Conservation (phyloP, 169 alveolate species). For the Plasmodium knowlesi region DNA sequence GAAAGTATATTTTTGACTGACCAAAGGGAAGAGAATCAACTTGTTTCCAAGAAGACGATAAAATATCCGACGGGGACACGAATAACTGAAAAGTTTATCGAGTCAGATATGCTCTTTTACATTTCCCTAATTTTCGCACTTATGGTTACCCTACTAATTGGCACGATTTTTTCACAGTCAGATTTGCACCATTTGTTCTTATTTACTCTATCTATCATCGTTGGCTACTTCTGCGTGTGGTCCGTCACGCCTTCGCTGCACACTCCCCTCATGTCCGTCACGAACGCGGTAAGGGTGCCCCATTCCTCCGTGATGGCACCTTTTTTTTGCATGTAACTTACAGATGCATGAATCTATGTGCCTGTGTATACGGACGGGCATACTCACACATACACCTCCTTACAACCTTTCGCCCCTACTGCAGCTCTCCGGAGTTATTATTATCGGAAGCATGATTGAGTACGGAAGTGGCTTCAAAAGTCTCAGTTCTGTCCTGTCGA, state of each 20-base stretch:
- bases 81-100: conserved; percentile 36
- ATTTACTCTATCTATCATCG: conserved; percentile 83
- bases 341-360: background rate
- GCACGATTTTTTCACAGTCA: conserved; percentile 36
- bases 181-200: conserved; percentile 67
- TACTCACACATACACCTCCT: background rate
- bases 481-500: conserved; percentile 35
- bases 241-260: conserved; percentile 94
- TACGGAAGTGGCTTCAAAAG: conserved; percentile 70
- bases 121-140: conserved; percentile 19
- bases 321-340: background rate
- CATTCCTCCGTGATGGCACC: background rate
- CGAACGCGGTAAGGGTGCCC: conserved; percentile 88
- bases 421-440: conserved; percentile 87
- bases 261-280: conserved; percentile 93
- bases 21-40: conserved; percentile 27
- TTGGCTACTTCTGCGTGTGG: conserved; percentile 91
- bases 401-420: background rate
- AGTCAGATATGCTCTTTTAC: conserved; percentile 60
- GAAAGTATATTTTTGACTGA: conserved; percentile 60
- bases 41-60: conserved; percentile 75
- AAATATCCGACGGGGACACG: conserved; percentile 65
- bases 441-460: conserved; percentile 89
- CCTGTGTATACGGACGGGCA: background rate
- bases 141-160: conserved; percentile 23